A percentile compares a stretch with the other conserved stretches of the same genome.
phyloP scores from a whole-genome alignment of 2,329 filamentous ascomycete genomes.

The Pyrenophora teres region DNA sequence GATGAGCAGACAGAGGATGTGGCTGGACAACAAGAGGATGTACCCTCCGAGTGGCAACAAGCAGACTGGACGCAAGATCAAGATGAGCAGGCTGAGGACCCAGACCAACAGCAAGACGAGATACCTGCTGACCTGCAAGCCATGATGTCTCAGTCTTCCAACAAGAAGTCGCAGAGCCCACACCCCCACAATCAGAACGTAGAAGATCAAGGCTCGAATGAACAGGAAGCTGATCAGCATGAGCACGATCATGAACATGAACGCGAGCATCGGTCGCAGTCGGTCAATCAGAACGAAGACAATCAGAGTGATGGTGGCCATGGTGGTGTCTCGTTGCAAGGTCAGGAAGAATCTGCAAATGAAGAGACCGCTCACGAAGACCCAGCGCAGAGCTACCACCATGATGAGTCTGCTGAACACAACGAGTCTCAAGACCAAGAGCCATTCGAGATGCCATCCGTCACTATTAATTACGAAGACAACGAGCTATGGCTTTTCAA shows the following conservation, averaged over 20 bases:
- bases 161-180: constrained; percentile 8
- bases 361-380: constrained; percentile 7
- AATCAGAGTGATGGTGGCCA: constrained; percentile 15
- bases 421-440: constrained; percentile 15
- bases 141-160: constrained; percentile 1
- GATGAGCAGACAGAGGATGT: neutral
- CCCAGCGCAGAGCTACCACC: constrained; percentile 14
- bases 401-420: constrained; percentile 11
- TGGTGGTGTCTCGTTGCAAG: constrained; percentile 22
- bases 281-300: constrained; percentile 1
- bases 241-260: neutral
- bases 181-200: neutral
- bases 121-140: constrained; percentile 15
- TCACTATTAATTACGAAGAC: constrained; percentile 38
- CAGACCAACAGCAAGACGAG: constrained; percentile 7
- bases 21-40: neutral
- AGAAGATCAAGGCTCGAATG: neutral
- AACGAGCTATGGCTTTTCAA: constrained; percentile 41
- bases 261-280: neutral
- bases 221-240: constrained; percentile 3
- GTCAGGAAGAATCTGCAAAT: constrained; percentile 9
- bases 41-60: neutral
- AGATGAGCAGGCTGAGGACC: neutral
- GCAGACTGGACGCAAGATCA: neutral
- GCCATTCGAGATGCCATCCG: constrained; percentile 19